phyloP scores from a whole-genome alignment of 306 rosid species.

The Lagenaria siceraria region DNA sequence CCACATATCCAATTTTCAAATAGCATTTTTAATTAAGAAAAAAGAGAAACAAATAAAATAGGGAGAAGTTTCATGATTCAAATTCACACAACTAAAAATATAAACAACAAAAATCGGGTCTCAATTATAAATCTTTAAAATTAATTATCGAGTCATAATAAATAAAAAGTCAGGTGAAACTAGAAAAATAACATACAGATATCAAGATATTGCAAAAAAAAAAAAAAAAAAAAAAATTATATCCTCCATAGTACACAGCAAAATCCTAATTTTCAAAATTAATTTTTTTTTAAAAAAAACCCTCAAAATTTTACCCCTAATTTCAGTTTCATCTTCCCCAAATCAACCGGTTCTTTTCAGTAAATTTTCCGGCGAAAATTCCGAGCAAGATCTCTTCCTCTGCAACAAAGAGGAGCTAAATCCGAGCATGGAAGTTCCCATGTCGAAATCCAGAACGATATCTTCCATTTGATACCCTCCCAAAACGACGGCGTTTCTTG shows the following conservation, averaged over 20 bases:
- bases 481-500: conserved; percentile 30
- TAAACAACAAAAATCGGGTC: not conserved
- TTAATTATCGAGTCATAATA: not conserved
- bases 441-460: conserved; percentile 45
- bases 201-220: not conserved
- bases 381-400: conserved; percentile 25
- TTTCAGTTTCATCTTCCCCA: not conserved
- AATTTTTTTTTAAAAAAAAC: too few species aligned
- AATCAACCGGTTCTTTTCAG: not conserved
- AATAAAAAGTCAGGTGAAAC: not conserved
- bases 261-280: not conserved
- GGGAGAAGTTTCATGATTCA: not conserved
- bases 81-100: not conserved
- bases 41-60: not conserved
- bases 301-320: not conserved
- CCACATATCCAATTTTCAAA: not conserved
- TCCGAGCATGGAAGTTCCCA: conserved; percentile 51
- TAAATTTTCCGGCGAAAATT: not conserved
- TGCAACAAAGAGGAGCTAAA: conserved; percentile 42
- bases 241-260: not conserved
- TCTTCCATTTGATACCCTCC: conserved; percentile 76
- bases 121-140: not conserved
- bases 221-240: not conserved
- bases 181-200: not conserved
- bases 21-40: not conserved